Percentiles rank a stretch among this genome's conserved stretches.
These are phyloP conservation scores for Blepharisma japonicum DNA, from an alignment of 73 alveolate genomes.

Conservation along the genomic window DNA sequence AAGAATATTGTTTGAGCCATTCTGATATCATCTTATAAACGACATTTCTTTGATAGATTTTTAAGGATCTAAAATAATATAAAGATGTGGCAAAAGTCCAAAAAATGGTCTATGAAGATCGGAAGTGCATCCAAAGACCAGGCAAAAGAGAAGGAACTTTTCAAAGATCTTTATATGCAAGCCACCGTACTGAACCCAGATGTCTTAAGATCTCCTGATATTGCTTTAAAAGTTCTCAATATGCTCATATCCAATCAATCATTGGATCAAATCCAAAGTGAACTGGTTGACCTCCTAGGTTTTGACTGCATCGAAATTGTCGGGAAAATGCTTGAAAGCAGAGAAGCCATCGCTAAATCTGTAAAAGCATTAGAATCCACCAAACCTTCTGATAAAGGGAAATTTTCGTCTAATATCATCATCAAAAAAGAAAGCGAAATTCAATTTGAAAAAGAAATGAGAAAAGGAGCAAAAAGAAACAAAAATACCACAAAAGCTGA, in stretches of 20 bases:
- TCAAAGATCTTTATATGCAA: constrained; percentile 2
- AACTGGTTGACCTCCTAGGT: constrained; percentile 58
- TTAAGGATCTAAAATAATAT: too few relatives aligned
- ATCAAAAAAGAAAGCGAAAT: constrained; percentile 36
- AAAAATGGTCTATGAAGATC: not conserved
- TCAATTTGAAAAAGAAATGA: constrained; percentile 33
- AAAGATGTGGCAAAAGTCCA: too few relatives aligned
- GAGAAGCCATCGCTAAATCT: constrained; percentile 42
- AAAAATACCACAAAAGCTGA: constrained; percentile 43
- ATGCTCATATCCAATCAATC: constrained; percentile 33
- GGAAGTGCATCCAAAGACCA: constrained; percentile 1
- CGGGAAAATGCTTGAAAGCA: constrained; percentile 40
- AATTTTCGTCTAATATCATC: constrained; percentile 24
- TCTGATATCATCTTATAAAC: too few relatives aligned
- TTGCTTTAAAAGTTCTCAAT: constrained; percentile 38
- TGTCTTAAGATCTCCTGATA: constrained; percentile 33
- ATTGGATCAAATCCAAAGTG: constrained; percentile 56
- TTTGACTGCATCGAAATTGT: constrained; percentile 57
- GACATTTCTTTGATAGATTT: too few relatives aligned
- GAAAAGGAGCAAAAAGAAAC: constrained; percentile 38
- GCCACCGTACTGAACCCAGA: constrained; percentile 8
- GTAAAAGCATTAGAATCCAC: constrained; percentile 24
- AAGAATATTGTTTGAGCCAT: too few relatives aligned
- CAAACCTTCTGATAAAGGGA: constrained; percentile 35
- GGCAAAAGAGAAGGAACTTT: not conserved